These are phyloP conservation scores for Sparassis latifolia DNA, from an alignment of 1,284 basidiomycete genomes.

Conservation along the genomic window DNA sequence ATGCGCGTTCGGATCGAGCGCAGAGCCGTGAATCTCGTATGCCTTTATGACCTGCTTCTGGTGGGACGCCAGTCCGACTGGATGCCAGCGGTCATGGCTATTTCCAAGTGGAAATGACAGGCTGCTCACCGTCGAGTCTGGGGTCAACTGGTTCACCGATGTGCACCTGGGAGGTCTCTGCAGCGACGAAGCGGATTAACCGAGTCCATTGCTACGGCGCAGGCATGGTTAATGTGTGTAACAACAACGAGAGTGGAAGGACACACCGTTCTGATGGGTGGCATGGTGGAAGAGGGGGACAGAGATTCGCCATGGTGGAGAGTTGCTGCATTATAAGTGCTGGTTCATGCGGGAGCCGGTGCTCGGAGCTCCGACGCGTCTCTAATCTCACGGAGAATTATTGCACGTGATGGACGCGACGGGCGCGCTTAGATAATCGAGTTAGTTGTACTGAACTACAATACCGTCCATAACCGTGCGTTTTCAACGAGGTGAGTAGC, in stretches of 20 bases:
- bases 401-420: constrained; percentile 6
- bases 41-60: constrained; percentile 53
- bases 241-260: not conserved
- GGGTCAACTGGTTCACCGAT: constrained; percentile 73
- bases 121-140: constrained; percentile 50
- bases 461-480: too few species aligned
- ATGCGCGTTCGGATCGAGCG: constrained; percentile 55
- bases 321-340: not conserved
- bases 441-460: too few species aligned
- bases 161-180: constrained; percentile 68
- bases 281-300: constrained; percentile 31
- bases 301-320: not conserved
- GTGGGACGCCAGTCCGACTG: constrained; percentile 64
- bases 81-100: not conserved
- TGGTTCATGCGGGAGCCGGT: not conserved
- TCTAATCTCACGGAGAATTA: not conserved
- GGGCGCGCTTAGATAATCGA: too few species aligned
- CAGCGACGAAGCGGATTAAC: constrained; percentile 77
- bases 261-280: constrained; percentile 55
- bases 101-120: not conserved
- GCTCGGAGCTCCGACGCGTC: constrained; percentile 9
- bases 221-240: not conserved
- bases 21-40: constrained; percentile 62
- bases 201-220: constrained; percentile 63
- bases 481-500: too few species aligned